Base-by-base conservation (phyloP, 805 yeast genomes). In the Kuraishia ogatae region DNA sequence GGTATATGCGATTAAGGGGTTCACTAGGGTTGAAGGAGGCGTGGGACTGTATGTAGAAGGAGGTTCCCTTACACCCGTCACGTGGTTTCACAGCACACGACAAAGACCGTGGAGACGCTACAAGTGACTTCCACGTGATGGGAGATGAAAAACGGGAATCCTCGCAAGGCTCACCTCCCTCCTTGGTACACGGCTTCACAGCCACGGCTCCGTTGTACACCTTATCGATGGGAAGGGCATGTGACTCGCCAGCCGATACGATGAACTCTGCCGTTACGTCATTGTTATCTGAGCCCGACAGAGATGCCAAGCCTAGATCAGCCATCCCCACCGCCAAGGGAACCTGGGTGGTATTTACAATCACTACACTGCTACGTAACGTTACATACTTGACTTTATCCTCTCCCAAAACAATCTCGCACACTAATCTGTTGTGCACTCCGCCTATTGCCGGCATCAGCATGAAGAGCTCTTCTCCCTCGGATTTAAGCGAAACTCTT, bases 341-440 rank as follows among this genome's bases (percentile, higher is more conserved):
- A 2, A 87, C 80, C 28, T 82, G 79, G 0, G 93, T 82, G 47
- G 79, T 79, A 68, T 94, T 94, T 54, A 77, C 79, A 48, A 94
- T 66, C 0, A 81, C 75, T 10, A 89, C 70, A 0, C 97, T 83
- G 0, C 98, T 92, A 58, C 89, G 80, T 57, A 94, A 73, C n/a
- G 79, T 76, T 47, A 94, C 83, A 4, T 80, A 77, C 66, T 94
- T 94, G 17, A 93, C 87, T 60, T 87, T 87, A 59, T 90, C 94
- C 2, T 79, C 83, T 2, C 87, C 82, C 39, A 93, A 73, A 7
- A 69, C 72, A 35, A 92, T 79, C 46, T 87, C 91, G 62, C 93
- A 84, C 0, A 84, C 79, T 15, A 94, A 66, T 60, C 98, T 74
- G 62, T 82, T 85, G 63, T 90, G 96, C 39, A 86, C 81, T 1